Evolutionary conservation across 2,329 filamentous ascomycete species (phyloP).

Genomic region (Phaeosphaeriaceae sp.): DNA sequence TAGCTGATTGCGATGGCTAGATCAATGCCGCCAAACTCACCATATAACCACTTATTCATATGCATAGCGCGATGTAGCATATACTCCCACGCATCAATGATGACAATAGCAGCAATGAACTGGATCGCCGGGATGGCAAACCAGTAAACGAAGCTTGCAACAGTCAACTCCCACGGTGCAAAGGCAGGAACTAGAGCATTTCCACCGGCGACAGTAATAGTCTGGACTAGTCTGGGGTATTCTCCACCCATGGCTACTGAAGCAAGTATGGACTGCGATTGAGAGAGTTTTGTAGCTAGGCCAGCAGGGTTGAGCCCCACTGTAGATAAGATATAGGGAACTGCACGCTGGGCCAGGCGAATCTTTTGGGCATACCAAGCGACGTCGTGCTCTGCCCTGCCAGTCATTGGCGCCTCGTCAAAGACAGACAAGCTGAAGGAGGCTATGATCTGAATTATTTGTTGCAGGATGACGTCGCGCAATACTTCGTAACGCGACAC

Average conservation of each 20-base stretch:
- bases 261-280: conserved; percentile 74
- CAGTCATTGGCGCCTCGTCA: conserved; percentile 75
- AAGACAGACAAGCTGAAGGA: conserved; percentile 71
- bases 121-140: conserved; percentile 76
- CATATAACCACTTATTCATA: conserved; percentile 95
- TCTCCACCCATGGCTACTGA: conserved; percentile 78
- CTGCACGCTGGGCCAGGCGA: conserved; percentile 76
- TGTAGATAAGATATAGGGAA: conserved; percentile 73
- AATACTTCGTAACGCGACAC: conserved; percentile 84
- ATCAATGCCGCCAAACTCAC: conserved; percentile 60
- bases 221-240: conserved; percentile 74
- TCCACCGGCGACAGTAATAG: conserved; percentile 60
- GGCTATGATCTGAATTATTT: conserved; percentile 82
- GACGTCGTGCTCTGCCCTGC: conserved; percentile 83
- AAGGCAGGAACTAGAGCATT: conserved; percentile 69
- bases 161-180: conserved; percentile 78
- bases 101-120: conserved; percentile 73
- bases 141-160: conserved; percentile 82
- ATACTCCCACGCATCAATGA: conserved; percentile 98
- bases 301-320: conserved; percentile 78
- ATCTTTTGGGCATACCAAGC: conserved; percentile 88
- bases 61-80: conserved; percentile 97
- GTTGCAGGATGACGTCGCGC: conserved; percentile 89
- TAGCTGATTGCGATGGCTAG: not conserved
- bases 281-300: conserved; percentile 76